Conservation (phyloP, 331 rosid species). For the Acacia concinna region DNA sequence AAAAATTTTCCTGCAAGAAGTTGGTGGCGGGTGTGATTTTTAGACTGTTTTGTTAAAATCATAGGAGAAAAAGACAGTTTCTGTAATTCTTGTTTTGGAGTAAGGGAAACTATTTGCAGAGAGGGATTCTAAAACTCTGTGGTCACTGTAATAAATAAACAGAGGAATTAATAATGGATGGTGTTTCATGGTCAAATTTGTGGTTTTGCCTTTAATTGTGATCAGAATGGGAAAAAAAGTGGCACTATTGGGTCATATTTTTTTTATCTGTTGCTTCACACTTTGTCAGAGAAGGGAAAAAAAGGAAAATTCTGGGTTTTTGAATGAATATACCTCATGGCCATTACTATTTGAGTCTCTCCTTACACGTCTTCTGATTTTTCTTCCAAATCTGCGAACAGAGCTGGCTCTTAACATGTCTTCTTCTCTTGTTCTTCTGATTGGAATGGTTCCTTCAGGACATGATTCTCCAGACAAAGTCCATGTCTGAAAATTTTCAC, state of each 20-base stretch:
- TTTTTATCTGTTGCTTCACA: neutral
- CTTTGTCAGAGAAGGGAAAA: neutral
- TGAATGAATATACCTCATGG: slow-evolving; percentile 65
- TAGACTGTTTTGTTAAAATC: neutral
- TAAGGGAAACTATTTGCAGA: slow-evolving; percentile 37
- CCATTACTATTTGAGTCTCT: slow-evolving; percentile 67
- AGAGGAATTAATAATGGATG: neutral
- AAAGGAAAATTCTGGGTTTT: slow-evolving; percentile 26
- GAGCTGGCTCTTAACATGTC: slow-evolving; percentile 80
- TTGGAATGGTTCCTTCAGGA: slow-evolving; percentile 75
- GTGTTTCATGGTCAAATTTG: neutral
- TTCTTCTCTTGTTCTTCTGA: slow-evolving; percentile 67
- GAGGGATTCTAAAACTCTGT: slow-evolving; percentile 23
- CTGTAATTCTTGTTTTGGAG: slow-evolving; percentile 22
- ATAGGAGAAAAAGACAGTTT: slow-evolving; percentile 23
- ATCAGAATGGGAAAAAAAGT: neutral
- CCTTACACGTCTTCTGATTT: slow-evolving; percentile 50
- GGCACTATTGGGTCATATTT: neutral
- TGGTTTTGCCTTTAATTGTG: neutral
- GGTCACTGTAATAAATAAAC: neutral
- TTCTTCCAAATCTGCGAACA: slow-evolving; percentile 70
- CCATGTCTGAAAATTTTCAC: slow-evolving; percentile 75
- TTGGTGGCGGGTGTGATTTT: neutral
- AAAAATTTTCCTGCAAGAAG: neutral
- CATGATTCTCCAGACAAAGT: slow-evolving; percentile 67